Evolutionary conservation across 495 filamentous ascomycete genomes (phyloP).

Genomic region (Evernia prunastri): DNA sequence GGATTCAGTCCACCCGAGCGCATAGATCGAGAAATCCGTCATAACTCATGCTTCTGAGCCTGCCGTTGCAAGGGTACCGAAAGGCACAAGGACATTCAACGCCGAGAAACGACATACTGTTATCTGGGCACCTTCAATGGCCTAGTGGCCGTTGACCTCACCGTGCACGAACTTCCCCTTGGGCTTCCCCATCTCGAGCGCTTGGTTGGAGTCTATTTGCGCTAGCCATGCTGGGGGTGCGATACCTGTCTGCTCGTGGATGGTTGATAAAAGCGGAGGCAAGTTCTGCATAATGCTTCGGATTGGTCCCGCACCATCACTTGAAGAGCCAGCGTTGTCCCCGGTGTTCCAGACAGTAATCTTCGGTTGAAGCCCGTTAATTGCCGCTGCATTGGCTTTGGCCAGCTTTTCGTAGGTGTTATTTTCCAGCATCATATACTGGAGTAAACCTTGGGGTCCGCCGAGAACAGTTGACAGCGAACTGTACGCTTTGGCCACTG

Average conservation of each 20-base stretch:
- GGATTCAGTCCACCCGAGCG: neutral
- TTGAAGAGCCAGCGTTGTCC: conserved; percentile 29
- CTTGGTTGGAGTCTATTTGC: conserved; percentile 32
- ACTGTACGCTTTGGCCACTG: conserved; percentile 70
- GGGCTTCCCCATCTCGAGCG: neutral
- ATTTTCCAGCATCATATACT: conserved; percentile 56
- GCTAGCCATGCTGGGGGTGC: conserved; percentile 63
- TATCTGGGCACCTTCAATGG: neutral
- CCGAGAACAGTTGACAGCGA: conserved; percentile 64
- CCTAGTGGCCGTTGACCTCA: conserved; percentile 1
- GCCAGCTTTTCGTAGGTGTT: conserved; percentile 38
- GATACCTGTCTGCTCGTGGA: conserved; percentile 79
- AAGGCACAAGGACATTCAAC: neutral
- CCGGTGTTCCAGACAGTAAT: conserved; percentile 86
- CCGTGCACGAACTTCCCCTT: neutral
- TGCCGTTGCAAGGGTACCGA: neutral
- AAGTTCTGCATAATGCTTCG: conserved; percentile 65
- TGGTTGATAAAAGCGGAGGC: conserved; percentile 70
- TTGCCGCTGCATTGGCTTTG: conserved; percentile 50
- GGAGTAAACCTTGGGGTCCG: conserved; percentile 63
- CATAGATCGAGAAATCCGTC: neutral
- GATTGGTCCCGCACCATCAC: conserved; percentile 44
- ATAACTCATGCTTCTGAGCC: neutral
- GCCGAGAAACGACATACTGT: neutral
- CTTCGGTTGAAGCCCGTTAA: conserved; percentile 75